Base-by-base conservation (phyloP, 2,329 filamentous ascomycete species). In the Ophiostoma sp. region DNA sequence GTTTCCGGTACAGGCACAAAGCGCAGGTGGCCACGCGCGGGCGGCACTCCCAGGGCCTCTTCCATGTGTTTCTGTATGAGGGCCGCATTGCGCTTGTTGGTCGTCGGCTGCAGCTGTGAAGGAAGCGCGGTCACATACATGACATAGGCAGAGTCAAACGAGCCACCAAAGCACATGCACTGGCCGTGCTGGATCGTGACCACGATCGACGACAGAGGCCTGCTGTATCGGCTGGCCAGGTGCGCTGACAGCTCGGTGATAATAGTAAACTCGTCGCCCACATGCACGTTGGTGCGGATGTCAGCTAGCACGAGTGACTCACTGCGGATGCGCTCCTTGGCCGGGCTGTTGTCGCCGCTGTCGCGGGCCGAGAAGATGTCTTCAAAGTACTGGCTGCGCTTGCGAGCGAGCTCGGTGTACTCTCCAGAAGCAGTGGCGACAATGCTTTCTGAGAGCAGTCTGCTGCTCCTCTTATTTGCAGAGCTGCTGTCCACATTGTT, bases 71-170 rank as follows among this genome's bases (percentile, higher is more conserved):
- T 83, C 76, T 95, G 91, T 3, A 96, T 85, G 23, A 96, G 80
- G n/a, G 85, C 84, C 0, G 92, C 88, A 78, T 94, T 95, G 73
- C 92, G 87, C 77, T 91, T 90, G 80, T 97, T 97, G 68, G 87
- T 92, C 3, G 88, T 85, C 0, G 91, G 87, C 72, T 89, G 88
- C 71, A 95, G 81, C 73, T 92, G 85, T 13, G 83, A 83, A 0
- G 90, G 84, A 11, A 95, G 82, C 0, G 92, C 89, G 48, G 86
- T 89, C 71, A 97, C 86, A 44, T 87, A 90, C 76, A 96, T 82
- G 72, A 89, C 85, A 76, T 97, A 97, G 27, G 92, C 91, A 3
- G 92, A 90, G 68, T 93, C 90, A 73, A 92, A 90, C 5, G 87
- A 89, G 48, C 89, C 90, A 1, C 87, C 90, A 72, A 94, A 89